Conservation (phyloP, 495 filamentous ascomycete genomes). For the Lophiotrema nucula region DNA sequence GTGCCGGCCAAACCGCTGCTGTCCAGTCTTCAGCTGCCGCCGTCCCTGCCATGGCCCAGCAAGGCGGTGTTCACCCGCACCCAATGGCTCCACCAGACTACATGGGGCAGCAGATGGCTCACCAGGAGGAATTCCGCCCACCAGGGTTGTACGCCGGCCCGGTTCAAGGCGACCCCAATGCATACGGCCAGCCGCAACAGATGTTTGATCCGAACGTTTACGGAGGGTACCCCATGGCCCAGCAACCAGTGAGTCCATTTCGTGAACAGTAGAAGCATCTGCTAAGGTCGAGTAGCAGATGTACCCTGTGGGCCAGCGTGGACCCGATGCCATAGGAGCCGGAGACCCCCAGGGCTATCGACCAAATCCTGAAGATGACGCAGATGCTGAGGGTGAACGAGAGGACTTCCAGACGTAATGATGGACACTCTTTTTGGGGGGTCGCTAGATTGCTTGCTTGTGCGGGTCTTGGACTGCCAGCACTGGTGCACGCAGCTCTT, state of each 20-base stretch:
- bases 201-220: conserved; percentile 77
- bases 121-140: conserved; percentile 69
- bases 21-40: conserved; percentile 48
- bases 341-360: conserved; percentile 41
- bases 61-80: conserved; percentile 61
- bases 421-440: too few species aligned
- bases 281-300: conserved; percentile 45
- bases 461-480: too few species aligned
- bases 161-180: conserved; percentile 67
- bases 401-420: conserved; percentile 38
- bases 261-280: conserved; percentile 17
- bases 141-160: conserved; percentile 75
- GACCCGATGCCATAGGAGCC: conserved; percentile 47
- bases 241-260: conserved; percentile 69
- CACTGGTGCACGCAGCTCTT: too few species aligned
- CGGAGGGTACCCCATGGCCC: conserved; percentile 72
- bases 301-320: conserved; percentile 57
- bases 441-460: too few species aligned
- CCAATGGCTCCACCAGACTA: conserved; percentile 74
- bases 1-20: conserved; percentile 55
- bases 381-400: conserved; percentile 59
- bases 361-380: conserved; percentile 49
- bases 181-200: conserved; percentile 76
- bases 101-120: conserved; percentile 34
- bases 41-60: conserved; percentile 25